Evolutionary conservation across 2,329 filamentous ascomycete species (phyloP), one percentile per base, ranked within the genome.

Genomic region (Emergomyces orientalis): DNA sequence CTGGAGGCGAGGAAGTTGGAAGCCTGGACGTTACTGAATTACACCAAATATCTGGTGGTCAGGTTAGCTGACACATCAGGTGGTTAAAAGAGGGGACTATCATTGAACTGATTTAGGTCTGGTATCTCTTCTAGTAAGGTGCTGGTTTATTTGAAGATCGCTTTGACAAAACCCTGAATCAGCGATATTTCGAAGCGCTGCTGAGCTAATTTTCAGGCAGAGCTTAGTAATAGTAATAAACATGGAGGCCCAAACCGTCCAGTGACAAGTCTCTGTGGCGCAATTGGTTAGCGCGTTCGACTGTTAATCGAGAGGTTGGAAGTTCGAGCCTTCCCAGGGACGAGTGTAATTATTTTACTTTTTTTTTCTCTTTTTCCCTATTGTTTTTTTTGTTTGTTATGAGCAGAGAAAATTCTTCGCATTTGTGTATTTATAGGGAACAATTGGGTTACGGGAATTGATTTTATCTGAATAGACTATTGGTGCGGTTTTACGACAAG

Each of bases 291-390:
- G 62, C 62, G 62, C 62, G 62, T 63, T 54, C 51, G 62, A 63
- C 62, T 63, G 62, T 63, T 63, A 63, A 63, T 63, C 63, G 56
- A 61, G 71, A 75, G 72, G 72, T 73, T 74, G 73, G 72, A 74
- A 74, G 73, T 75, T 75, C 73, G 71, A 75, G 72, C 72, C 73
- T 74, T 74, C 72, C 72, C 73, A 71, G 73, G 73, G 72, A 74
- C 72, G 73, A 25, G 27, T 52, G 4, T 45, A 6, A 37, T 32
- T 32, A 3, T 32, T 7, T 6, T 58, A 19, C 47, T 63, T 59
- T 61, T 63, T 59, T 11, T 14, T 14, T 4, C 7, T 63, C 58
- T 37, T 14, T 49, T 45, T 47, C 47, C 19, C n/a, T 7, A 9
- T 19, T 13, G 1, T 41, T 13, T 19, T 45, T 58, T 11, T 19